These are phyloP conservation scores for Tolypocladium nubicola DNA, from an alignment of 2,329 filamentous ascomycete genomes.

Conservation along the genomic window DNA sequence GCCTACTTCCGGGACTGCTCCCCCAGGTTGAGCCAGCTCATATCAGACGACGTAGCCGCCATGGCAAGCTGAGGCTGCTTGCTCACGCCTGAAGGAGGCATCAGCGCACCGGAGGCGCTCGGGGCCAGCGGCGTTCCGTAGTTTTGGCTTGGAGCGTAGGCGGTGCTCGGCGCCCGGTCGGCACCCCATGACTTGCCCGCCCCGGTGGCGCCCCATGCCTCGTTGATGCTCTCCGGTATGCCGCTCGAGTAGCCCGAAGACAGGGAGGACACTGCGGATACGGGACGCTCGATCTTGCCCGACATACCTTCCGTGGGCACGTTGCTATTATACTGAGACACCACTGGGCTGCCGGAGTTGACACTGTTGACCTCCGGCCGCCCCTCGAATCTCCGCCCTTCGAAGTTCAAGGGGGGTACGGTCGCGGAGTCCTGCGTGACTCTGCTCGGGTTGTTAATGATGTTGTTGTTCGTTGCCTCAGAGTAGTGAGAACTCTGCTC, in stretches of 20 bases:
- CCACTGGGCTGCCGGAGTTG: constrained; percentile 57
- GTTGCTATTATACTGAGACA: constrained; percentile 46
- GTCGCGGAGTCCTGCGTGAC: constrained; percentile 58
- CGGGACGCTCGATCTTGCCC: constrained; percentile 48
- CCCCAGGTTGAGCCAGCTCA: constrained; percentile 73
- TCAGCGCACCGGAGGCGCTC: constrained; percentile 18
- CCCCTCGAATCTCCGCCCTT: constrained; percentile 43
- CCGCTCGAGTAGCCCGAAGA: constrained; percentile 52
- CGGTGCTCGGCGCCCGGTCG: constrained; percentile 40
- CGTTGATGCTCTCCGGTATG: constrained; percentile 52
- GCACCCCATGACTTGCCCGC: constrained; percentile 36
- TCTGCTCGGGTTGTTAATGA: constrained; percentile 18
- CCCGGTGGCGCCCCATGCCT: constrained; percentile 41
- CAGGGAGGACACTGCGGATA: constrained; percentile 37
- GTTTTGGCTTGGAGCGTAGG: constrained; percentile 37
- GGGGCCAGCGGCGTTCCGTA: constrained; percentile 28
- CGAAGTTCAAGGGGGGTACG: constrained; percentile 57
- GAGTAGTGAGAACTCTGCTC: constrained; percentile 49
- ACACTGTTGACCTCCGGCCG: constrained; percentile 55
- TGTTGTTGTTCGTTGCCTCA: constrained; percentile 13
- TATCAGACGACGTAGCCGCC: constrained; percentile 48
- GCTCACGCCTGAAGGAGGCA: constrained; percentile 27
- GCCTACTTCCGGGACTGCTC: constrained; percentile 23
- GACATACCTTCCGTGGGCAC: constrained; percentile 47
- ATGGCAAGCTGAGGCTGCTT: constrained; percentile 39